phyloP scores from a whole-genome alignment of 1,284 basidiomycete species.

The Heliocybe sulcata region DNA sequence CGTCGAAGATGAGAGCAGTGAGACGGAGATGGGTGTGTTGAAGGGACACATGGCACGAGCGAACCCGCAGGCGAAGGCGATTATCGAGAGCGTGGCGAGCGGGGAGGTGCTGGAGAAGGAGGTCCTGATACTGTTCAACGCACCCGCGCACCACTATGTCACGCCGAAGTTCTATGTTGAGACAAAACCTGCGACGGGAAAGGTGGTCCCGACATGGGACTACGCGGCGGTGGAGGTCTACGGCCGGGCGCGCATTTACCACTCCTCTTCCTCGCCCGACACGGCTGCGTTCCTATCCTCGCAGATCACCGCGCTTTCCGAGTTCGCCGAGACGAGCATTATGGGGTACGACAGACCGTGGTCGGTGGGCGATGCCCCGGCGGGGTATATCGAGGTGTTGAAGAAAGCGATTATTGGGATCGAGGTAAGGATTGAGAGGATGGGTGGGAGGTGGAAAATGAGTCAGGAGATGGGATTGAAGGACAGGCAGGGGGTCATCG shows the following conservation, averaged over 20 bases:
- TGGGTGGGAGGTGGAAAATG: slow-evolving; percentile 21
- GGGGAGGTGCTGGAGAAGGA: slow-evolving; percentile 6
- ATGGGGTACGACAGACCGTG: slow-evolving; percentile 15
- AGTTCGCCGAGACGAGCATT: slow-evolving; percentile 10
- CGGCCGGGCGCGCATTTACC: slow-evolving; percentile 15
- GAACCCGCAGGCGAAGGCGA: slow-evolving; percentile 20
- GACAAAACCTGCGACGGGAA: slow-evolving; percentile 20
- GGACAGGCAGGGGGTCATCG: slow-evolving; percentile 15
- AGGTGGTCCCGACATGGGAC: slow-evolving; percentile 22
- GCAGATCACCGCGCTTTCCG: slow-evolving; percentile 11
- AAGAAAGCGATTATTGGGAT: slow-evolving; percentile 22
- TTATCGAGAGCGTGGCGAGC: slow-evolving; percentile 12
- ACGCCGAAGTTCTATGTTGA: slow-evolving; percentile 20
- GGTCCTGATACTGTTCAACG: slow-evolving; percentile 18
- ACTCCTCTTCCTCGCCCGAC: slow-evolving; percentile 7
- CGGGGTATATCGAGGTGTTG: slow-evolving; percentile 15
- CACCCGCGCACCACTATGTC: slow-evolving; percentile 19
- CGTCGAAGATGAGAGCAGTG: slow-evolving; percentile 9
- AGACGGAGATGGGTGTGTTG: slow-evolving; percentile 14
- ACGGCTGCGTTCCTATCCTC: slow-evolving; percentile 12
- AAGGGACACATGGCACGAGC: slow-evolving; percentile 20
- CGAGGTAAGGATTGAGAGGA: slow-evolving; percentile 16
- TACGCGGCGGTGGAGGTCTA: slow-evolving; percentile 20
- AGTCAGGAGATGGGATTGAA: slow-evolving; percentile 16
- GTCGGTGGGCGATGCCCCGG: slow-evolving; percentile 17